Conservation (phyloP, 164 flowering plant genomes). For the Cinnamomum micranthum region DNA sequence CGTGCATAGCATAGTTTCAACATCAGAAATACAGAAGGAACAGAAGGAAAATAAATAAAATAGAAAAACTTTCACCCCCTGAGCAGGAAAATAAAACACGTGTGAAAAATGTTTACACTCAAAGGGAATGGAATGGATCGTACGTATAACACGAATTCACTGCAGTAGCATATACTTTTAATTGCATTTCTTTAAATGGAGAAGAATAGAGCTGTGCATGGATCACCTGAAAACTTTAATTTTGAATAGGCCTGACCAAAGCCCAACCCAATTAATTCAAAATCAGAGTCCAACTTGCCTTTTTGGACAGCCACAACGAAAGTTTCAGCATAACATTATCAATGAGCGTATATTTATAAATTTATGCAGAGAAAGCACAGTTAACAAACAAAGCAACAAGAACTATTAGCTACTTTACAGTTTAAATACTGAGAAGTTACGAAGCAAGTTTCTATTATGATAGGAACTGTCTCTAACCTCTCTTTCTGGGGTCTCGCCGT, state of each 20-base stretch:
- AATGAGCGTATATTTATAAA: too few species aligned
- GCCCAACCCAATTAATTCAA: too few species aligned
- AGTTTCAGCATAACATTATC: not conserved
- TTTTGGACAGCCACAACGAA: too few species aligned
- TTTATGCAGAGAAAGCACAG: not conserved
- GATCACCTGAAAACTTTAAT: too few species aligned
- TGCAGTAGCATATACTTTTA: too few species aligned
- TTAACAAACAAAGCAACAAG: not conserved
- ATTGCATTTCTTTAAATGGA: not conserved
- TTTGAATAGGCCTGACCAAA: too few species aligned
- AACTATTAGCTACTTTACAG: not conserved
- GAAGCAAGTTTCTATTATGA: not conserved
- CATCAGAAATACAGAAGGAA: not conserved
- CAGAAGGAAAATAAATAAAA: too few species aligned
- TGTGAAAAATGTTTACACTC: not conserved
- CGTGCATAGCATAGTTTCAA: not conserved
- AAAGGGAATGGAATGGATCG: too few species aligned
- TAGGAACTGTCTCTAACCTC: slow-evolving; percentile 49
- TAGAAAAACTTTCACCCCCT: not conserved
- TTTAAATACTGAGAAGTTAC: not conserved
- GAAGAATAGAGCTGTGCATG: not conserved
- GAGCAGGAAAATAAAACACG: not conserved
- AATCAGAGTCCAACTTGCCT: too few species aligned
- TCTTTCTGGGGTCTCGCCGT: slow-evolving; percentile 70
- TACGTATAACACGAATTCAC: too few species aligned